These are phyloP conservation scores for Mycocentrospora acerina DNA, from an alignment of 2,329 filamentous ascomycete species.

Conservation along the genomic window DNA sequence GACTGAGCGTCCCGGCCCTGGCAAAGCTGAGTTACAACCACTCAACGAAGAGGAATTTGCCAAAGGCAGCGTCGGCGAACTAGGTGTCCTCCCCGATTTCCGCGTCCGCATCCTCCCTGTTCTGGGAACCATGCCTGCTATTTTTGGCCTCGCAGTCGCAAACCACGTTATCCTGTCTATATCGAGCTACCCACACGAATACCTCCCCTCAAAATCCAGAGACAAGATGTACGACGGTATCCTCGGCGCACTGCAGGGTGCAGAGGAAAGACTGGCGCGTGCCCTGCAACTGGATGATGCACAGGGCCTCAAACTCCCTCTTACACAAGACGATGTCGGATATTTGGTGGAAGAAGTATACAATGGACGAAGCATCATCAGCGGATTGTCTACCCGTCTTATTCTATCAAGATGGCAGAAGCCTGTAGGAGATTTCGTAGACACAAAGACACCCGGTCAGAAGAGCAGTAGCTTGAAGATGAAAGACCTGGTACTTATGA, in stretches of 20 bases:
- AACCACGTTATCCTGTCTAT: constrained; percentile 90
- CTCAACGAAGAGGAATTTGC: constrained; percentile 83
- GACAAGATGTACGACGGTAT: constrained; percentile 93
- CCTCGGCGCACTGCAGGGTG: constrained; percentile 70
- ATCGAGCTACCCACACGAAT: constrained; percentile 81
- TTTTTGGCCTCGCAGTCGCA: constrained; percentile 88
- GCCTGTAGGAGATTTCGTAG: constrained; percentile 63
- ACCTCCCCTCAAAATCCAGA: constrained; percentile 74
- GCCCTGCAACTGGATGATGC: constrained; percentile 55
- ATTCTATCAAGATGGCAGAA: constrained; percentile 78
- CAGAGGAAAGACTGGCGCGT: constrained; percentile 74
- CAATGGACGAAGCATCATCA: constrained; percentile 78
- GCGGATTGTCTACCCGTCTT: constrained; percentile 76
- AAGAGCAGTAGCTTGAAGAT: constrained; percentile 70
- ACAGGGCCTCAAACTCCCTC: constrained; percentile 74
- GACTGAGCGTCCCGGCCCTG: constrained; percentile 83
- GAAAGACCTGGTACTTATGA: constrained; percentile 82
- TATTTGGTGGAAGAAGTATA: constrained; percentile 91
- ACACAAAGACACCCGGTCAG: constrained; percentile 70
- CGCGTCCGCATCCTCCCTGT: constrained; percentile 93
- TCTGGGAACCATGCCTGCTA: constrained; percentile 92
- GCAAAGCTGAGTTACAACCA: constrained; percentile 87
- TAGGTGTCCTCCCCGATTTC: constrained; percentile 89
- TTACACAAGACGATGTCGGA: constrained; percentile 78
- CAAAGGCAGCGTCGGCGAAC: constrained; percentile 81